These are phyloP conservation scores for Mycosphaerelloides madeirae DNA, from an alignment of 2,329 filamentous ascomycete genomes.

Conservation along the genomic window DNA sequence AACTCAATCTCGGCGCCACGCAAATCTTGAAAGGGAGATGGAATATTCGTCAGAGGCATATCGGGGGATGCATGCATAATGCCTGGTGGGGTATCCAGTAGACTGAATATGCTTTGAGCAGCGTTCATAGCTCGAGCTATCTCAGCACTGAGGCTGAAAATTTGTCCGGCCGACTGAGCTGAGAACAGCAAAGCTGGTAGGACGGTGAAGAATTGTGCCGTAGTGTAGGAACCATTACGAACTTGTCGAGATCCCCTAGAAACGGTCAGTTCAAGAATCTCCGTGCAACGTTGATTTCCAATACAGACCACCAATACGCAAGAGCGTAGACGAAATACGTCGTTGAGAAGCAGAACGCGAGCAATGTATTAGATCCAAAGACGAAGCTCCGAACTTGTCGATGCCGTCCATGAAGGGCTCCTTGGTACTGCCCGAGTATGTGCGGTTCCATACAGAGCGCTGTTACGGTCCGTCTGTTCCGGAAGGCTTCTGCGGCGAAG, in stretches of 20 bases:
- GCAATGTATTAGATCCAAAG: slow-evolving; percentile 38
- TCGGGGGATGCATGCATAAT: slow-evolving; percentile 24
- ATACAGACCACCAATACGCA: slow-evolving; percentile 44
- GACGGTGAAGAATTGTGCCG: slow-evolving; percentile 43
- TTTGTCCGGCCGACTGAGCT: slow-evolving; percentile 43
- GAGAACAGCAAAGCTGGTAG: slow-evolving; percentile 45
- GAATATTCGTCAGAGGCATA: not conserved
- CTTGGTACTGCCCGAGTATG: slow-evolving; percentile 36
- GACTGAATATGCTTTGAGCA: slow-evolving; percentile 40
- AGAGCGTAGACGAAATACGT: slow-evolving; percentile 47
- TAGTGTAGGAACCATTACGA: slow-evolving; percentile 38
- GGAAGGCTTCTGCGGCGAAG: slow-evolving; percentile 63
- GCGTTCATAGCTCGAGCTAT: slow-evolving; percentile 42
- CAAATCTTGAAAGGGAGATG: not conserved
- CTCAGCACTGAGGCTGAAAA: slow-evolving; percentile 45
- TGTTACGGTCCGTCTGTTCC: slow-evolving; percentile 58
- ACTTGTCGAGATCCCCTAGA: slow-evolving; percentile 39
- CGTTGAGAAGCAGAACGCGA: slow-evolving; percentile 43
- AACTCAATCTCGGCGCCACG: slow-evolving; percentile 20
- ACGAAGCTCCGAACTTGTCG: slow-evolving; percentile 38
- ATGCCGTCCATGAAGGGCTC: slow-evolving; percentile 37
- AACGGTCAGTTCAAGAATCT: too few species aligned
- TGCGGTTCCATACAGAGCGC: slow-evolving; percentile 40
- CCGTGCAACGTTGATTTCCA: not conserved
- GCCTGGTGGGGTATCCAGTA: slow-evolving; percentile 38